Evolutionary conservation across 1,284 basidiomycete species (phyloP).

Genomic region (Leccinum fallax): DNA sequence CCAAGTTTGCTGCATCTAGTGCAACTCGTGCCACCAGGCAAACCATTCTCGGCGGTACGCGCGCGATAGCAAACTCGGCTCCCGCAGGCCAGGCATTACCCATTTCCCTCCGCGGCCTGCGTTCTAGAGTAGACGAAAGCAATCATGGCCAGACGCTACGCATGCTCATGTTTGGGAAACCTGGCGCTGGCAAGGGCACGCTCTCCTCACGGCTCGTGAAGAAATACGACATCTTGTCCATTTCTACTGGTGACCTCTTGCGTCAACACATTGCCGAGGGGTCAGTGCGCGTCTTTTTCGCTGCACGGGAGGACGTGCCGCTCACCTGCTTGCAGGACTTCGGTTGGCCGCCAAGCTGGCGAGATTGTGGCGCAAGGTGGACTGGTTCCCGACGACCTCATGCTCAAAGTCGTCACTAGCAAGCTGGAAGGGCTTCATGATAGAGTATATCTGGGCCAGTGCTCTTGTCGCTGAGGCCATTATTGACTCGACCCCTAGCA

Average conservation of each 20-base stretch:
- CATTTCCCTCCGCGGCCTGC: constrained; percentile 50
- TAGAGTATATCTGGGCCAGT: constrained; percentile 47
- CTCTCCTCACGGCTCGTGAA: constrained; percentile 70
- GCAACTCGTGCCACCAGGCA: constrained; percentile 10
- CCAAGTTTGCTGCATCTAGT: constrained; percentile 9
- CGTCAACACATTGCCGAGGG: constrained; percentile 76
- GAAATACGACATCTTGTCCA: constrained; percentile 73
- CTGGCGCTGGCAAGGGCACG: constrained; percentile 81
- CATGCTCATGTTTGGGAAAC: constrained; percentile 85
- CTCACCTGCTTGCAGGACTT: constrained; percentile 47
- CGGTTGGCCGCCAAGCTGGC: constrained; percentile 72
- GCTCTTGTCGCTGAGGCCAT: background rate
- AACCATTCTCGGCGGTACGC: constrained; percentile 12
- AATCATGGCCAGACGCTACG: constrained; percentile 51
- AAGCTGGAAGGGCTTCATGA: constrained; percentile 70
- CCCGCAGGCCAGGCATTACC: constrained; percentile 49
- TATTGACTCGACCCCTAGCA: constrained; percentile 45
- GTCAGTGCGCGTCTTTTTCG: constrained; percentile 31
- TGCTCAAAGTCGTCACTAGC: constrained; percentile 73
- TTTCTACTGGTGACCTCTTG: constrained; percentile 82
- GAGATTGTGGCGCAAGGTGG: constrained; percentile 75
- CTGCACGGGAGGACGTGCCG: background rate
- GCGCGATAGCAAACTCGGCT: constrained; percentile 44
- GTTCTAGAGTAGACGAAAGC: constrained; percentile 38
- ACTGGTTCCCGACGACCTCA: constrained; percentile 76